Conservation (phyloP, 768 basidiomycete genomes). For the Mycena rosella region DNA sequence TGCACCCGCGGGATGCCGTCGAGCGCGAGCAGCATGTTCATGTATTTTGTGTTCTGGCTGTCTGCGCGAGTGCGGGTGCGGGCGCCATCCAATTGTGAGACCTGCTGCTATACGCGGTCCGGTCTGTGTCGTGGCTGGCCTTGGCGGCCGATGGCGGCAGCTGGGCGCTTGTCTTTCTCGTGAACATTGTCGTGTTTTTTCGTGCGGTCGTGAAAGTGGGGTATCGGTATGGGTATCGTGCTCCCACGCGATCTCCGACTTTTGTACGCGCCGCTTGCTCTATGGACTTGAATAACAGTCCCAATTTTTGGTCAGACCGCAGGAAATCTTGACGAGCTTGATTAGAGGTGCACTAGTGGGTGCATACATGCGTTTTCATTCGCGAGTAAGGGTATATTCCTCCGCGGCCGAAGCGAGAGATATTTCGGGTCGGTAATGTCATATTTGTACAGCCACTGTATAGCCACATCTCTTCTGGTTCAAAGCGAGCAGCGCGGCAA, state of each 20-base stretch:
- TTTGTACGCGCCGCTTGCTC: background rate
- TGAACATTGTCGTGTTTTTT: constrained; percentile 10
- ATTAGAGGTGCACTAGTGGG: too few relatives aligned
- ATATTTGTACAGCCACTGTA: too few relatives aligned
- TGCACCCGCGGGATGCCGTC: constrained; percentile 65
- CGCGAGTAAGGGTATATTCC: too few relatives aligned
- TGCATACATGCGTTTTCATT: too few relatives aligned
- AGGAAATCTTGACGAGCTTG: too few relatives aligned
- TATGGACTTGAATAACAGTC: too few relatives aligned
- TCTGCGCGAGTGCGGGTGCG: constrained; percentile 10
- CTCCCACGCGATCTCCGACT: background rate
- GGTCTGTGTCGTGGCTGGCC: constrained; percentile 24
- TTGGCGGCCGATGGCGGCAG: constrained; percentile 7
- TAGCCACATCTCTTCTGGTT: too few relatives aligned
- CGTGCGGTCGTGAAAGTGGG: background rate
- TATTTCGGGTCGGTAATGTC: too few relatives aligned
- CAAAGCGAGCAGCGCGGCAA: too few relatives aligned
- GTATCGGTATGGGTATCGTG: constrained; percentile 4
- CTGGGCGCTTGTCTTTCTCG: constrained; percentile 12
- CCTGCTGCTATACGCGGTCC: constrained; percentile 12
- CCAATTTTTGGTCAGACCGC: too few relatives aligned
- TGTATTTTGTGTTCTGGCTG: constrained; percentile 63
- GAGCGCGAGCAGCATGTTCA: constrained; percentile 72
- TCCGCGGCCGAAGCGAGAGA: too few relatives aligned
- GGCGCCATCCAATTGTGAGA: background rate